Evolutionary conservation across 2,329 filamentous ascomycete genomes (phyloP).

Genomic region (Colletotrichum salicis): DNA sequence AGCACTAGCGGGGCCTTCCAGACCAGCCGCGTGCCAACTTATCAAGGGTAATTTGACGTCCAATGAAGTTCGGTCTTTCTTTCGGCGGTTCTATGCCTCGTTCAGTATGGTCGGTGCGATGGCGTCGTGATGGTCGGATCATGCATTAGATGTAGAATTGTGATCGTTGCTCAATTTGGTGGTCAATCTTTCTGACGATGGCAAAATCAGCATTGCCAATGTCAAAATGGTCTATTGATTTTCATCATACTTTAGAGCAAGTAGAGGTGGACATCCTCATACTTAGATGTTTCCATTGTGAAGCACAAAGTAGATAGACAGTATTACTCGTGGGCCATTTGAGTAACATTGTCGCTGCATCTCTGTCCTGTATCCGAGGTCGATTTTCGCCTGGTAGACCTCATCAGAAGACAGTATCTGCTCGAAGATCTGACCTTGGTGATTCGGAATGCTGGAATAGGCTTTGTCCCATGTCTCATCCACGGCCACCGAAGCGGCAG

Average conservation of each 20-base stretch:
- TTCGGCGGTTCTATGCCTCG: neutral
- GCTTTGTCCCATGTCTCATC: neutral
- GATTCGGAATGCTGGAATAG: neutral
- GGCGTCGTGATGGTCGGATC: neutral
- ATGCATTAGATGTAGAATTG: neutral
- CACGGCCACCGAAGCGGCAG: neutral
- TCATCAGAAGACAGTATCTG: neutral
- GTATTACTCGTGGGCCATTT: neutral
- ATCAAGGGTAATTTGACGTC: neutral
- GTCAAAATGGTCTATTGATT: too few relatives aligned
- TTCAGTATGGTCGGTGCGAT: neutral
- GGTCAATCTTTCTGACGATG: neutral
- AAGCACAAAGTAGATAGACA: neutral
- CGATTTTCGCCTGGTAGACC: neutral
- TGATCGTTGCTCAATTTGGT: neutral
- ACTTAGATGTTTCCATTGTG: neutral
- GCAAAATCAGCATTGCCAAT: too few relatives aligned
- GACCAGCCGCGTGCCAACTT: neutral
- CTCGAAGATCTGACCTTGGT: neutral
- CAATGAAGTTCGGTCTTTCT: neutral
- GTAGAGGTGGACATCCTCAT: neutral
- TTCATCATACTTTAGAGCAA: too few relatives aligned
- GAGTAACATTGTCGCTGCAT: neutral
- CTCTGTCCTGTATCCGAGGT: neutral
- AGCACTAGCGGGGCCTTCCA: neutral